Conservation (phyloP, 352 stramenopile genomes). For the Hyaloperonospora arabidopsidis region DNA sequence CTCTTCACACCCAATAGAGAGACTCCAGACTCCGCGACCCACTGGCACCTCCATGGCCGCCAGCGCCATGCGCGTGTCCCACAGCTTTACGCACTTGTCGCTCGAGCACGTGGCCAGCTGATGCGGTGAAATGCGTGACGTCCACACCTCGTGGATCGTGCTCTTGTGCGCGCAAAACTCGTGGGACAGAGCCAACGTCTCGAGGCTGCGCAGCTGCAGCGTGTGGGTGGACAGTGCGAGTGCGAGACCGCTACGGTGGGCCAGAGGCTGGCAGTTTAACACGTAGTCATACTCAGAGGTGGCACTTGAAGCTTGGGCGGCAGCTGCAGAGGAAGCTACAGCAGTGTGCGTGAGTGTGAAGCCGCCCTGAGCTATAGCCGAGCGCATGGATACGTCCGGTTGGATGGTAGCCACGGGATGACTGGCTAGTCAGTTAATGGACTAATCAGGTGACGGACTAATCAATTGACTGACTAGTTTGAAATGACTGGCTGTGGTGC, state of each 20-base stretch:
- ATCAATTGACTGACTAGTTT: too few relatives aligned
- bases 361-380: too few relatives aligned
- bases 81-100: constrained; percentile 81
- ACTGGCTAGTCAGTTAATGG: too few relatives aligned
- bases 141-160: constrained; percentile 79
- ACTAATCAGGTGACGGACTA: too few relatives aligned
- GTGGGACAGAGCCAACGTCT: constrained; percentile 53
- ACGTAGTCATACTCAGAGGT: constrained; percentile 86
- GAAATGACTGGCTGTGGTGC: too few relatives aligned
- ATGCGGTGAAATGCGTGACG: constrained; percentile 49
- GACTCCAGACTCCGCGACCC: constrained; percentile 69
- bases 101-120: constrained; percentile 79
- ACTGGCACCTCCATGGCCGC: constrained; percentile 58
- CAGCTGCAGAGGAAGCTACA: too few relatives aligned
- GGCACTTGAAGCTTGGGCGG: constrained; percentile 23
- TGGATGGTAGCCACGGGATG: too few relatives aligned
- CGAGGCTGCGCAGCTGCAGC: constrained; percentile 60
- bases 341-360: too few relatives aligned
- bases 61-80: constrained; percentile 56
- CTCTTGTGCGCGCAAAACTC: constrained; percentile 72
- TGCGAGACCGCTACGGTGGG: constrained; percentile 45
- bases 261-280: constrained; percentile 65
- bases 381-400: too few relatives aligned
- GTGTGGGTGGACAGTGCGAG: constrained; percentile 61
- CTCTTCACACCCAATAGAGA: constrained; percentile 65